These are phyloP conservation scores for Stenogyne calaminthoides DNA, from an alignment of 305 asterid genomes.

Conservation along the genomic window DNA sequence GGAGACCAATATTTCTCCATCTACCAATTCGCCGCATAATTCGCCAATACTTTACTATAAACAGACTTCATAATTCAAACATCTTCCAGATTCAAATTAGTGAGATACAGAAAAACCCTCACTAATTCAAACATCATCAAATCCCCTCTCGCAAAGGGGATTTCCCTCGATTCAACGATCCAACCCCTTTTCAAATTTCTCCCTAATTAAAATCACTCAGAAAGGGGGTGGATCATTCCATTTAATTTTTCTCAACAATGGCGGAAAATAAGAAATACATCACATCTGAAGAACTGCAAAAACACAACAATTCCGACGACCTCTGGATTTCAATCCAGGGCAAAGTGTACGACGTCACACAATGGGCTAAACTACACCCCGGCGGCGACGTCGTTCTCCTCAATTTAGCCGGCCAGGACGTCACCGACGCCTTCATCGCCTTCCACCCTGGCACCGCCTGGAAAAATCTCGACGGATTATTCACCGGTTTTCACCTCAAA, in stretches of 20 bases:
- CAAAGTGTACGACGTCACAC: conserved; percentile 58
- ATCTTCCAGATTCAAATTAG: neutral
- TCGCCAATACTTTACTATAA: neutral
- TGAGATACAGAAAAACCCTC: neutral
- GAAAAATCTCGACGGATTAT: conserved; percentile 48
- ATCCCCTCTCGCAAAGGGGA: conserved; percentile 13
- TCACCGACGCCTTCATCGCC: conserved; percentile 68
- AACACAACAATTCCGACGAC: conserved; percentile 52
- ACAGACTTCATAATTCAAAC: neutral
- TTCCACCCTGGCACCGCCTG: conserved; percentile 65
- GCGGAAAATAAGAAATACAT: conserved; percentile 46
- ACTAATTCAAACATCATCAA: neutral
- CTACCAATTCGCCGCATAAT: conserved; percentile 4
- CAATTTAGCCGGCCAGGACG: conserved; percentile 62
- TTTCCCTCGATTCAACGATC: neutral
- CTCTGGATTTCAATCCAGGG: conserved; percentile 69
- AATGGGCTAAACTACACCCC: conserved; percentile 62
- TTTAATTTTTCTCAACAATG: conserved; percentile 35
- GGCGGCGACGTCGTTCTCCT: conserved; percentile 59
- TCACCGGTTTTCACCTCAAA: conserved; percentile 53
- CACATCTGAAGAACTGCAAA: conserved; percentile 45
- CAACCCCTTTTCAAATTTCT: neutral
- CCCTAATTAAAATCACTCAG: neutral
- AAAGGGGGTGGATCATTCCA: conserved; percentile 8
- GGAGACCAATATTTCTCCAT: neutral